Base-by-base conservation (phyloP, 2,329 filamentous ascomycete genomes). In the Aspergillus pseudoterreus region DNA sequence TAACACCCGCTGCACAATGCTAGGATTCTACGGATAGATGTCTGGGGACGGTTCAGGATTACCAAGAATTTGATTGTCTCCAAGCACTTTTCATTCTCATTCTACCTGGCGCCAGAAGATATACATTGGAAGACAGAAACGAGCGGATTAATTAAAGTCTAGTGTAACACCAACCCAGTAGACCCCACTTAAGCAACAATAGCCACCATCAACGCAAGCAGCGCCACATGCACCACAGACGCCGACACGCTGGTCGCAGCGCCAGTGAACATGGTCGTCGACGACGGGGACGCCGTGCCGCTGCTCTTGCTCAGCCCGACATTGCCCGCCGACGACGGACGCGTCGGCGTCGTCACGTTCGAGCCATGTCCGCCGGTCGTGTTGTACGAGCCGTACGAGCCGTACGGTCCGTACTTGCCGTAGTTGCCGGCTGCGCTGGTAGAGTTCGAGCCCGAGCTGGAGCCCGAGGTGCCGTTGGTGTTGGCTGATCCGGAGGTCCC, bases 391-490 rank as follows among this genome's bases (percentile, higher is more conserved):
- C n/a, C n/a, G n/a, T n/a, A n/a, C n/a, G n/a, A n/a, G n/a, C n/a
- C n/a, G n/a, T n/a, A n/a, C n/a, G n/a, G n/a, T n/a, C n/a, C n/a
- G n/a, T n/a, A n/a, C n/a, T n/a, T n/a, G n/a, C n/a, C n/a, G n/a
- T n/a, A n/a, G n/a, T n/a, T n/a, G n/a, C n/a, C n/a, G n/a, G n/a
- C n/a, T n/a, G n/a, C n/a, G n/a, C 22, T 22, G 6, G 22, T 22
- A 5, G 22, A 22, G 42, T 48, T 44, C 22, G 53, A 53, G 32
- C 49, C 45, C 19, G 54, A 50, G 15, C 47, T 32, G 4, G 51
- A 39, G 12, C 45, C 35, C 17, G 48, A 19, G 33, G 33, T 35
- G 33, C 33, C 10, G n/a, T 35, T 35, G 33, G 10, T 10, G 33
- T 12, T 10, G 21, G n/a, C 12, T 11, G 38, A 44, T 21, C n/a